Evolutionary conservation across 2,329 filamentous ascomycete species (phyloP).

Genomic region (Penicillium hesseltinei): DNA sequence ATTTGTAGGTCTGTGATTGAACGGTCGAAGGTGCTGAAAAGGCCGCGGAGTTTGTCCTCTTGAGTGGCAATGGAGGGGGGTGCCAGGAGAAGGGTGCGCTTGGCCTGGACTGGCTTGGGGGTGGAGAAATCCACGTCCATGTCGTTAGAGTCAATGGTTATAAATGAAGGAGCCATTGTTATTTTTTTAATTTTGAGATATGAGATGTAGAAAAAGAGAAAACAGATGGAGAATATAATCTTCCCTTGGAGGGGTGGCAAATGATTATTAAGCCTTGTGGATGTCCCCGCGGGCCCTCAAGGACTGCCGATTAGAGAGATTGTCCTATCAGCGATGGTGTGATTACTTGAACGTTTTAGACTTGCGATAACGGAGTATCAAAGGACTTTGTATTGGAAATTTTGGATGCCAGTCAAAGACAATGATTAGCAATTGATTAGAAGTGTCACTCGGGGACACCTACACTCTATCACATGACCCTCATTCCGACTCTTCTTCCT

Average conservation of each 20-base stretch:
- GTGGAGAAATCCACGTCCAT: conserved; percentile 51
- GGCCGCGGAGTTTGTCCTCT: conserved; percentile 69
- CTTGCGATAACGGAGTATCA: not conserved
- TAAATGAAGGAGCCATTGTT: conserved; percentile 35
- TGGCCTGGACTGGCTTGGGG: conserved; percentile 28
- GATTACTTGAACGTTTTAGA: conserved; percentile 4
- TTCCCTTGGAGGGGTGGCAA: conserved; percentile 22
- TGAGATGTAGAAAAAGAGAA: not conserved
- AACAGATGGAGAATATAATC: conserved; percentile 8
- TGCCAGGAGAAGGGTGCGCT: conserved; percentile 76
- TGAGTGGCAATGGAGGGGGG: conserved; percentile 87
- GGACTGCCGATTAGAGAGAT: not conserved
- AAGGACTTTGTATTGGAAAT: not conserved
- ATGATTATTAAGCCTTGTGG: conserved; percentile 5
- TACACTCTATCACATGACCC: not conserved
- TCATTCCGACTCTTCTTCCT: not conserved
- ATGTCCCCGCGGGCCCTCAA: not conserved
- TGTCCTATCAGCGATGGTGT: conserved; percentile 1
- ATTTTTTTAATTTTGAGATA: not conserved
- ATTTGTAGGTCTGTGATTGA: conserved; percentile 86
- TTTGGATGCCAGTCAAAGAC: not conserved
- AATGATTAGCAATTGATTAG: not conserved
- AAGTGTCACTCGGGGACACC: not conserved
- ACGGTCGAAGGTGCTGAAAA: conserved; percentile 73
- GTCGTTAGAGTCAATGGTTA: conserved; percentile 55